Conservation (phyloP, 306 rosid genomes). For the Leucaena leucocephala region DNA sequence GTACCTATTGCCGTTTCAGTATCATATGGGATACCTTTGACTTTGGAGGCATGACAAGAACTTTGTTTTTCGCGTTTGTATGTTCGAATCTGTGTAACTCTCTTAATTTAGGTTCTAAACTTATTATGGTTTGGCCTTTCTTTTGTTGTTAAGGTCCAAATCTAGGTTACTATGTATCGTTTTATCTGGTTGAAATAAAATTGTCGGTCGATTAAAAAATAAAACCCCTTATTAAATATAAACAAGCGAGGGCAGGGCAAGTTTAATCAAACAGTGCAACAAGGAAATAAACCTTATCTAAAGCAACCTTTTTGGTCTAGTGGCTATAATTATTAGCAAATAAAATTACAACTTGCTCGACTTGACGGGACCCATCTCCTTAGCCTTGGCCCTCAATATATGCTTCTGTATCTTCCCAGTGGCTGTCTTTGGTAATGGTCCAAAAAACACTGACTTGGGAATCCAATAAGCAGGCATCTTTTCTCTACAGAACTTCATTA, state of each 20-base stretch:
- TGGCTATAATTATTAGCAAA: not conserved
- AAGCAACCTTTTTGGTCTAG: not conserved
- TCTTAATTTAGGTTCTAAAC: too few species aligned
- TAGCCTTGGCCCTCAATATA: slow-evolving; percentile 76
- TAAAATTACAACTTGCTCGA: slow-evolving; percentile 38
- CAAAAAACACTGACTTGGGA: slow-evolving; percentile 75
- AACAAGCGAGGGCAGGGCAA: not conserved
- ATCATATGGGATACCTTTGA: too few species aligned
- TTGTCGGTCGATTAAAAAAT: too few species aligned
- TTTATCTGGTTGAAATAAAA: too few species aligned
- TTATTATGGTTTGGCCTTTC: too few species aligned
- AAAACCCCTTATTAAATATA: not conserved
- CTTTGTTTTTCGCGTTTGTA: too few species aligned
- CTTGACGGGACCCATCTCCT: slow-evolving; percentile 77
- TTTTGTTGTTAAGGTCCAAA: too few species aligned
- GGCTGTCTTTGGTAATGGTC: slow-evolving; percentile 76
- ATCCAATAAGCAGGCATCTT: slow-evolving; percentile 87
- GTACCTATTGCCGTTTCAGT: too few species aligned
- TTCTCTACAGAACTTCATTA: slow-evolving; percentile 72
- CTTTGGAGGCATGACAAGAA: too few species aligned
- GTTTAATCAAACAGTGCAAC: not conserved
- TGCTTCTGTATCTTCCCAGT: slow-evolving; percentile 89
- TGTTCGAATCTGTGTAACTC: too few species aligned
- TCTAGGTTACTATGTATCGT: too few species aligned
- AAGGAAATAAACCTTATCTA: not conserved